Conservation (phyloP, 768 basidiomycete species). For the Lyophyllum decastes region DNA sequence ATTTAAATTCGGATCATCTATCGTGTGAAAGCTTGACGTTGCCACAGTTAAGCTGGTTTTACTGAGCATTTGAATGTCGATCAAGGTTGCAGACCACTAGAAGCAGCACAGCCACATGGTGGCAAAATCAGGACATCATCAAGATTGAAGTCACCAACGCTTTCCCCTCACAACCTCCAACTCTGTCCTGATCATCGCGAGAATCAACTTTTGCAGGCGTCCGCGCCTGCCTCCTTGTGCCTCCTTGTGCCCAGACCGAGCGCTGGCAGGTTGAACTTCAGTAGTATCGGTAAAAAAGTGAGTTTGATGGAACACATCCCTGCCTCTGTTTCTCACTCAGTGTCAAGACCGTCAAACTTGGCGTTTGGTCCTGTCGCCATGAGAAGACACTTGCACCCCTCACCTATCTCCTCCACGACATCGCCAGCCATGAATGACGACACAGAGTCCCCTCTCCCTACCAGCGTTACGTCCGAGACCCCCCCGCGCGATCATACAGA, state of each 20-base stretch:
- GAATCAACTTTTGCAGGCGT: not conserved
- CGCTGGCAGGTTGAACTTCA: no score
- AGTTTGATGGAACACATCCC: not conserved
- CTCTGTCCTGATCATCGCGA: not conserved
- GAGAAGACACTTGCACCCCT: conserved; percentile 29
- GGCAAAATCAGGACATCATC: not conserved
- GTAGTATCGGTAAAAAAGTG: not conserved
- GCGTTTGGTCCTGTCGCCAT: conserved; percentile 14
- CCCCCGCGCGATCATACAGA: conserved; percentile 20
- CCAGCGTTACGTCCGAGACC: conserved; percentile 1
- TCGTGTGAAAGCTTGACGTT: no score
- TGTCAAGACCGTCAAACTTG: not conserved
- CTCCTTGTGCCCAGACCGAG: no score
- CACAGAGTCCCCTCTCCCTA: not conserved
- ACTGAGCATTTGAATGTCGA: no score
- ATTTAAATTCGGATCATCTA: no score
- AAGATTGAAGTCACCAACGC: not conserved
- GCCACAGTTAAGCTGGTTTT: no score
- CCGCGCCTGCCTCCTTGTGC: not conserved
- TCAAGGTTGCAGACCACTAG: no score
- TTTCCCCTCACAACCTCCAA: conserved; percentile 5
- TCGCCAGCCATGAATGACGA: conserved; percentile 18
- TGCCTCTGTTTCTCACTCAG: not conserved
- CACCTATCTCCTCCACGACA: conserved; percentile 25
- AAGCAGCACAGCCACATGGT: conserved; percentile 16